Evolutionary conservation across 148 eudicot species (phyloP).

Genomic region (Salicornia ramosissima): DNA sequence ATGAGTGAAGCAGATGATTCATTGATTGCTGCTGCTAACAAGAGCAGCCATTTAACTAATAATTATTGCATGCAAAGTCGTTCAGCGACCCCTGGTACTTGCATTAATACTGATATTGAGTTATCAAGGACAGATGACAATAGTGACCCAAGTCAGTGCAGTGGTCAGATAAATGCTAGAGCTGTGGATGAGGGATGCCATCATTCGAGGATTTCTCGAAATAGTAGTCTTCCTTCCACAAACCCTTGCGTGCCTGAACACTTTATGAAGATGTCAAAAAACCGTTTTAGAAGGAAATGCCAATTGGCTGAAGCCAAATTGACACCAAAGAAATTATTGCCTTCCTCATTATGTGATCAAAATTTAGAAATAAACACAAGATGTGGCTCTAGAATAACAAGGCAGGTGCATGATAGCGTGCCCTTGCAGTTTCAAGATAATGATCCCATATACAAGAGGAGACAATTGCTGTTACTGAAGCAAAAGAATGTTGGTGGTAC

Average conservation of each 20-base stretch:
- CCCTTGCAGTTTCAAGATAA: constrained; percentile 19
- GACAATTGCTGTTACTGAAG: constrained; percentile 12
- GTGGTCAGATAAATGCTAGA: constrained; percentile 16
- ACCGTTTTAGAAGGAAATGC: constrained; percentile 22
- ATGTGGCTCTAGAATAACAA: constrained; percentile 21
- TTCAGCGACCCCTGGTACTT: constrained; percentile 3
- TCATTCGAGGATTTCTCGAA: constrained; percentile 1
- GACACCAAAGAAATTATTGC: constrained; percentile 19
- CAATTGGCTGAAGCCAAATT: constrained; percentile 22
- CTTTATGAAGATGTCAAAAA: constrained; percentile 14
- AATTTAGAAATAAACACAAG: constrained; percentile 18
- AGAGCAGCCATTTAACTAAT: constrained; percentile 1
- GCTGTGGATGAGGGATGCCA: neutral
- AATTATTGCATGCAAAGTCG: constrained; percentile 15
- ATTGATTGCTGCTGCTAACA: constrained; percentile 11
- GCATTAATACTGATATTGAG: neutral
- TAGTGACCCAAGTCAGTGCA: constrained; percentile 11
- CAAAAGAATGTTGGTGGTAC: constrained; percentile 24
- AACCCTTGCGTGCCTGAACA: constrained; percentile 13
- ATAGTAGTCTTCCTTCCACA: neutral
- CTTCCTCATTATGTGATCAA: constrained; percentile 13
- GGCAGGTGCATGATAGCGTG: constrained; percentile 15
- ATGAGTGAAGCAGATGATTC: constrained; percentile 24
- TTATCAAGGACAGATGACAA: constrained; percentile 5
- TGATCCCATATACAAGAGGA: constrained; percentile 23